Percentiles rank a stretch among this genome's conserved stretches.
Conservation (phyloP, 371 early-diverging fungal species). For the Mucor irregularis region DNA sequence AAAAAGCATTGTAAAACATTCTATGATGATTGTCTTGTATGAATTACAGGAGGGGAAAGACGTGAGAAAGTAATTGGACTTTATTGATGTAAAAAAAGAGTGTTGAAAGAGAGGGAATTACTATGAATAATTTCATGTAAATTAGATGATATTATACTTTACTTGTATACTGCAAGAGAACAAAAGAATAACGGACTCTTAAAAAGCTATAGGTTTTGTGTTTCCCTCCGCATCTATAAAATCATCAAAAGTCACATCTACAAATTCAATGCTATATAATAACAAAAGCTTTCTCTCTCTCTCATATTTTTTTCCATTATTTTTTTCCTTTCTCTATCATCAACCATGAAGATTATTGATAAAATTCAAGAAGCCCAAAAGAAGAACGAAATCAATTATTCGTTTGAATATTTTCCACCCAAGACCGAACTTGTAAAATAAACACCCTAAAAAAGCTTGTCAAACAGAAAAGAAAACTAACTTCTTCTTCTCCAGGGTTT, state of each 20-base stretch:
- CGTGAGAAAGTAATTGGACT: too few species aligned
- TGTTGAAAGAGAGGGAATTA: too few species aligned
- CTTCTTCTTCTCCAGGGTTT: conserved; percentile 60
- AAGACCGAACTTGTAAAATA: conserved; percentile 83
- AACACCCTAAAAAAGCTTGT: background rate
- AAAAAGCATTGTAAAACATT: too few species aligned
- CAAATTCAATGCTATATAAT: background rate
- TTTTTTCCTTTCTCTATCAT: background rate
- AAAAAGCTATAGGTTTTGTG: background rate
- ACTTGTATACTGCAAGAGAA: too few species aligned
- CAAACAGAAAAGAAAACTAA: background rate
- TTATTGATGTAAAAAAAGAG: too few species aligned
- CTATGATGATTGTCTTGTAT: too few species aligned
- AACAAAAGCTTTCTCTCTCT: background rate
- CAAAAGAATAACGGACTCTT: background rate
- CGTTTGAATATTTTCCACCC: conserved; percentile 97
- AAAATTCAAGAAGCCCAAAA: conserved; percentile 43
- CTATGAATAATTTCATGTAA: too few species aligned
- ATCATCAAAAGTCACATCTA: conserved; percentile 23
- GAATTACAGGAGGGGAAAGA: background rate
- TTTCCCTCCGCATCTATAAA: background rate
- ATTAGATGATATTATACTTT: too few species aligned
- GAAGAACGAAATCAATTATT: conserved; percentile 58
- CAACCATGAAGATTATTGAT: conserved; percentile 65
- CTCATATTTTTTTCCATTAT: background rate